phyloP scores from a whole-genome alignment of 306 rosid species.

The Sechiopsis laciniata region DNA sequence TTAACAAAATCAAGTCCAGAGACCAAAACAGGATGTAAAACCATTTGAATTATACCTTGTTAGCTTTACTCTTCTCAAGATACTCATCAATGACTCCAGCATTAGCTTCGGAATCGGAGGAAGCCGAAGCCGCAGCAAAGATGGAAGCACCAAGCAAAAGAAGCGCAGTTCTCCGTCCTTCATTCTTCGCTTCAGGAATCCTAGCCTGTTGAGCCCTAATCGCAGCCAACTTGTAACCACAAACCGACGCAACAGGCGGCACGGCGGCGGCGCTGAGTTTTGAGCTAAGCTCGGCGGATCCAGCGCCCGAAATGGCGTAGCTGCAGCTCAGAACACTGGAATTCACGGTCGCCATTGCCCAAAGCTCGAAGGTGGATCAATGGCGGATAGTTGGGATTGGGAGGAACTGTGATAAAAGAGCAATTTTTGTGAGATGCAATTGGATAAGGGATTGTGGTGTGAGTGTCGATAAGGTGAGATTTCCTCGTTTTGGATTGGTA shows the following conservation, averaged over 20 bases:
- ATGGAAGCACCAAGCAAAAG: slow-evolving; percentile 54
- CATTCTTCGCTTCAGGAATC: slow-evolving; percentile 29
- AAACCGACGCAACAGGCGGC: slow-evolving; percentile 32
- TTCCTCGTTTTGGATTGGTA: slow-evolving; percentile 70
- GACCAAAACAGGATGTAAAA: neutral
- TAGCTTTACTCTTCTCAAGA: slow-evolving; percentile 81
- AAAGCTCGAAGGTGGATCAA: neutral
- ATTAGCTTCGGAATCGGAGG: slow-evolving; percentile 45
- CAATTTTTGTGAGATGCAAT: slow-evolving; percentile 24
- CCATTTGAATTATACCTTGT: slow-evolving; percentile 49
- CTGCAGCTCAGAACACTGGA: slow-evolving; percentile 70
- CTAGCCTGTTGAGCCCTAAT: slow-evolving; percentile 56
- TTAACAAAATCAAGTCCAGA: neutral
- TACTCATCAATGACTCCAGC: slow-evolving; percentile 81
- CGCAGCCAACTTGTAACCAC: slow-evolving; percentile 36
- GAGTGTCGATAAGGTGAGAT: slow-evolving; percentile 96
- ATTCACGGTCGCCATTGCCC: slow-evolving; percentile 67
- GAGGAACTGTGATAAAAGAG: slow-evolving; percentile 22
- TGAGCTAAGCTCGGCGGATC: slow-evolving; percentile 38
- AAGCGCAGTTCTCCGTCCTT: slow-evolving; percentile 73
- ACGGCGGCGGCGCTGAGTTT: slow-evolving; percentile 33
- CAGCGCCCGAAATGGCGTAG: slow-evolving; percentile 55
- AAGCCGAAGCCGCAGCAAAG: slow-evolving; percentile 41
- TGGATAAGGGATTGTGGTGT: slow-evolving; percentile 47
- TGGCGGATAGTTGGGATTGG: slow-evolving; percentile 13